Conservation (phyloP, 2,329 filamentous ascomycete genomes). For the Reticulascus tulasneorum region DNA sequence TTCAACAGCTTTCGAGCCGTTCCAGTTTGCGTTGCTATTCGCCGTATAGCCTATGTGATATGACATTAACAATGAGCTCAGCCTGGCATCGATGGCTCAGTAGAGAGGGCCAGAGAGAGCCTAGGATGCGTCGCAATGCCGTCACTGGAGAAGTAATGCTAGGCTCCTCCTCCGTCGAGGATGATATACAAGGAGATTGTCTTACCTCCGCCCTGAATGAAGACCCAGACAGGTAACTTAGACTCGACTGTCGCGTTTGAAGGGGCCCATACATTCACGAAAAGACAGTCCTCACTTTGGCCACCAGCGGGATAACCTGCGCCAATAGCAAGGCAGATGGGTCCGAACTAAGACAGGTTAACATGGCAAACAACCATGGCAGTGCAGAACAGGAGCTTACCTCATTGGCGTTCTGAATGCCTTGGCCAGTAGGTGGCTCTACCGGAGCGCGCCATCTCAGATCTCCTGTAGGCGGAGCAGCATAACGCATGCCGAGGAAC, state of each 20-base stretch:
- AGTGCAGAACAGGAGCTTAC: conserved; percentile 18
- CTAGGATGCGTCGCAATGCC: background rate
- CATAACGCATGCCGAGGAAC: conserved; percentile 48
- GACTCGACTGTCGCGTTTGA: conserved; percentile 44
- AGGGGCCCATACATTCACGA: conserved; percentile 62
- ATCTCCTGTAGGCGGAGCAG: conserved; percentile 44
- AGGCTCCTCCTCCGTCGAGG: background rate
- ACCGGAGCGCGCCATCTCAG: conserved; percentile 48
- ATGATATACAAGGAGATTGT: background rate
- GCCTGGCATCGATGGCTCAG: background rate
- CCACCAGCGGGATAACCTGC: conserved; percentile 22
- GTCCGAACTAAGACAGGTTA: conserved; percentile 33
- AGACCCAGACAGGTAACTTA: conserved; percentile 62
- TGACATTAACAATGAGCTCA: background rate
- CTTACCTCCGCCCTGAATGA: conserved; percentile 47
- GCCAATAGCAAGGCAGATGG: conserved; percentile 39
- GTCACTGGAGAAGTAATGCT: background rate
- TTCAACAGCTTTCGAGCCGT: conserved; percentile 43
- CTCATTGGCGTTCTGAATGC: conserved; percentile 30
- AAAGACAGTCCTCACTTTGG: conserved; percentile 63
- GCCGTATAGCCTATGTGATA: conserved; percentile 33
- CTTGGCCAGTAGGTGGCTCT: conserved; percentile 30
- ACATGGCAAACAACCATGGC: background rate
- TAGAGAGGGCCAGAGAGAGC: background rate
- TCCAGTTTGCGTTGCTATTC: conserved; percentile 48